These are phyloP conservation scores for Alternaria sp. DNA, from an alignment of 2,329 filamentous ascomycete species.

Conservation along the genomic window DNA sequence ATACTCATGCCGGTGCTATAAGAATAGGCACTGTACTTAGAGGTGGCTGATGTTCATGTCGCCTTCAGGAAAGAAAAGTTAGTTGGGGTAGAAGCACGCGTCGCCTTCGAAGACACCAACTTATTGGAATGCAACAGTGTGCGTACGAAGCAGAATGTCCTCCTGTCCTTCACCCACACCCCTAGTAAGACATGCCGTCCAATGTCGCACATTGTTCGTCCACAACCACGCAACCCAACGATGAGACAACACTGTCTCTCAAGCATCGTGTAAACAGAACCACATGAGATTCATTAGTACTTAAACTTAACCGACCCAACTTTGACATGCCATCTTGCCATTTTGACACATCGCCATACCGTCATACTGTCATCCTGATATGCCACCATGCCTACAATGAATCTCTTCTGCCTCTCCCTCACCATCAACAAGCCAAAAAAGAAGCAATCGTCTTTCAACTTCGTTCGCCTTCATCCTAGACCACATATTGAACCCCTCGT, in stretches of 20 bases:
- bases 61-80: not conserved
- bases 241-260: not conserved
- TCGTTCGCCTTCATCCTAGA: not conserved
- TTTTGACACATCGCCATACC: not conserved
- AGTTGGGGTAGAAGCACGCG: not conserved
- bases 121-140: not conserved
- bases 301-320: not conserved
- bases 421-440: not conserved
- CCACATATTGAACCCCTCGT: not conserved
- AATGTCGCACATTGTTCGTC: not conserved
- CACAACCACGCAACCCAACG: not conserved
- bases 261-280: not conserved
- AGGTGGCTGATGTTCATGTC: not conserved
- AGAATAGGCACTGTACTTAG: too few species aligned
- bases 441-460: not conserved
- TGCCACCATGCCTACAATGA: not conserved
- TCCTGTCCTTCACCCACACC: not conserved
- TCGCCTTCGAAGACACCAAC: not conserved
- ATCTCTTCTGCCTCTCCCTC: not conserved
- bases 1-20: conserved; percentile 35
- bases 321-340: not conserved
- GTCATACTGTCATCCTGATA: not conserved
- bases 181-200: not conserved
- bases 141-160: not conserved
- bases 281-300: not conserved